Base-by-base conservation (phyloP, 345 rosid species). In the Streptanthus diversifolius region DNA sequence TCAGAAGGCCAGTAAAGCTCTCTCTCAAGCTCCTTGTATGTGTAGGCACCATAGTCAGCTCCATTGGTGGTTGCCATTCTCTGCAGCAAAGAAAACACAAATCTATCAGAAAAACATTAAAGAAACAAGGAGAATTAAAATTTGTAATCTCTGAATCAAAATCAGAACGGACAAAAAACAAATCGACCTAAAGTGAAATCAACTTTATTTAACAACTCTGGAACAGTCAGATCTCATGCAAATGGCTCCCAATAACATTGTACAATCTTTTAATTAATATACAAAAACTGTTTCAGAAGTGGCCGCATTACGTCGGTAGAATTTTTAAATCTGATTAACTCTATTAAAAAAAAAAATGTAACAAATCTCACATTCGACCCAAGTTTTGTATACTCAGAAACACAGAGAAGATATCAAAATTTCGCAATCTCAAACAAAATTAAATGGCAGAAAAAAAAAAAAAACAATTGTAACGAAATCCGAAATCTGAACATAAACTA, bases 1-100 rank as follows among this genome's bases (percentile, higher is more conserved):
- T 86, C 90, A 4, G 93, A 85, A 3, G 97, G 96, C 99, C 99
- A 95, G 80, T 95, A 91, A 22, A 79, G 91, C 73, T 91, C 96
- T 76, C 96, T 90, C 79, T 86, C 95, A 8, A 95, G 90, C 59
- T 72, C 75, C 80, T 83, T 86, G 72, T 90, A 90, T 67, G 98
- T 95, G 87, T 86, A 92, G 6, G 86, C 85, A 11, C 97, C 98
- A 69, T 88, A 88, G 58, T 43, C 65, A 63, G 72, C 79, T 76
- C 84, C 92, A 64, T 86, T 88, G 35, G 60, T 67, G 58, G 87
- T 84, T 71, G 88, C 90, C 97, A 91, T 95, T 78, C 91, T 78
- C 91, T 88, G 80, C 68, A 79, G 17, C 19, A 29, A 70, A 68
- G 0, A 4, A 59, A 5, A 43, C 66, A 58, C 37, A 58, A 66